These are phyloP conservation scores for Sparassis latifolia DNA, from an alignment of 1,284 basidiomycete genomes.

Conservation along the genomic window DNA sequence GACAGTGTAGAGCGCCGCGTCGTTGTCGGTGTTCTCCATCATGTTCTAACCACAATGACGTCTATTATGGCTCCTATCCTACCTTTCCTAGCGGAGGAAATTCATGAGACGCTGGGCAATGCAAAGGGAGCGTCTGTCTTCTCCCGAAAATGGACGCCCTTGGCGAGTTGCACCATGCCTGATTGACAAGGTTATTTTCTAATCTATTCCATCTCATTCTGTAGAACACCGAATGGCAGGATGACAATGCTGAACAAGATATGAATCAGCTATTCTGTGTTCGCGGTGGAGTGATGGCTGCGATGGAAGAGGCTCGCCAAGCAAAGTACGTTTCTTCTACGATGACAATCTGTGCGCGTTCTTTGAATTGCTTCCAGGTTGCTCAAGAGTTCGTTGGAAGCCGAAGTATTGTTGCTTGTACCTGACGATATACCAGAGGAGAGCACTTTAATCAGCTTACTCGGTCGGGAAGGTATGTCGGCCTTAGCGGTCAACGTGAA, in stretches of 20 bases:
- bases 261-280: conserved; percentile 56
- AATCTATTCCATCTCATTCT: background rate
- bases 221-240: conserved; percentile 49
- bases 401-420: conserved; percentile 39
- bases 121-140: conserved; percentile 50
- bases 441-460: conserved; percentile 45
- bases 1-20: conserved; percentile 52
- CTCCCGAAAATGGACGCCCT: conserved; percentile 45
- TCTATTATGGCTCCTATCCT: conserved; percentile 81
- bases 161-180: conserved; percentile 31
- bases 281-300: conserved; percentile 47
- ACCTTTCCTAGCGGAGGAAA: conserved; percentile 91
- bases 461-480: conserved; percentile 45
- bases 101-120: conserved; percentile 46
- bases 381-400: conserved; percentile 70
- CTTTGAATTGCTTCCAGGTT: conserved; percentile 32
- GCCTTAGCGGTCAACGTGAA: background rate
- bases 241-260: conserved; percentile 43
- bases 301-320: conserved; percentile 67
- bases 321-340: conserved; percentile 44
- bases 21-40: conserved; percentile 67
- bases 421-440: conserved; percentile 17
- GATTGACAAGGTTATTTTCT: background rate
- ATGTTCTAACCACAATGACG: conserved; percentile 69
- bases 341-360: no score